Base-by-base conservation (phyloP, 805 yeast species). In the Tetrapisispora arboricola region DNA sequence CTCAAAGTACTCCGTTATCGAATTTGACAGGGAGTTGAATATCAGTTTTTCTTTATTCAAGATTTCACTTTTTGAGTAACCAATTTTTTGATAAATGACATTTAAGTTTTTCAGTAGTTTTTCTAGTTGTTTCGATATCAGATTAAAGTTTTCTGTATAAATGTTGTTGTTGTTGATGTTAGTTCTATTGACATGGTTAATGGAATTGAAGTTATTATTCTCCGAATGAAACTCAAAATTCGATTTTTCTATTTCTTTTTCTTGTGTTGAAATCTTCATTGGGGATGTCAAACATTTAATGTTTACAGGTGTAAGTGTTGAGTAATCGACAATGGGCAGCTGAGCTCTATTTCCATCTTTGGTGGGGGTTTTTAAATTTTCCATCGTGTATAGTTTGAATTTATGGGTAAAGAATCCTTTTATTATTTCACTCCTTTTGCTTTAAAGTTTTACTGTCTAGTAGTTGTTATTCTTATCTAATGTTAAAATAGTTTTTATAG, bases 21-120 rank as follows among this genome's bases (percentile, higher is more conserved):
- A 71, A 21, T 65, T 65, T 27, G 76, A 70, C 6, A 77, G 63
- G 4, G 66, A 66, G 13, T 60, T 66, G 47, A 76, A 76, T 12
- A 77, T 68, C 33, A 66, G 64, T 26, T 68, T 57, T 47, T 74
- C 76, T 47, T 74, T 76, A 28, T 57, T 58, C 12, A 68, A 52
- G 2, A 74, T 70, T 42, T 76, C 80, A 8, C 55, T 50, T n/a
- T 65, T 54, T 1, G 78, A 66, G 50, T 72, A 75, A 1, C 84
- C 84, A 31, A 77, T 76, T 43, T 67, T 70, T 36, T 63, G 62
- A 52, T 75, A 75, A 9, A 75, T 66, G 4, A 51, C 50, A 38
- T 70, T 66, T n/a, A 76, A 54, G 39, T 71, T 69, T 16, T 57
- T 58, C 28, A 67, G 46, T n/a, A 61, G 37, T 18, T 54, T 47